Percentiles rank a stretch among this genome's conserved stretches.
phyloP scores from a whole-genome alignment of 208 protist species.

The Hexamita inflata region DNA sequence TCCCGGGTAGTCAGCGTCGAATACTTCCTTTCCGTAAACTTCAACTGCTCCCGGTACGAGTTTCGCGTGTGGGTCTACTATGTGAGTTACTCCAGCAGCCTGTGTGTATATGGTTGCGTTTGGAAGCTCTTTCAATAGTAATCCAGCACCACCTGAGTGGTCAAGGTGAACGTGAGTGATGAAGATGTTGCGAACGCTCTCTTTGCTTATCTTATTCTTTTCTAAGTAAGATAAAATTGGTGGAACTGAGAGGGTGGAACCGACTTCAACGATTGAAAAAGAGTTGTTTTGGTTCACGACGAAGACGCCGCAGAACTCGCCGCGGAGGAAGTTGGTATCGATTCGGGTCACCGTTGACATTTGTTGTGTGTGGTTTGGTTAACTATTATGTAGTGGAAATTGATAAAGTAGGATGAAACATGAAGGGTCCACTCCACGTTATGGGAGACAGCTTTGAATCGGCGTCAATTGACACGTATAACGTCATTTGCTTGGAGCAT shows the following conservation, averaged over 20 bases:
- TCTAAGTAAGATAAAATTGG: neutral
- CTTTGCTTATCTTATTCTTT: neutral
- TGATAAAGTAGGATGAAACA: no score
- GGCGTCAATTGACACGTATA: no score
- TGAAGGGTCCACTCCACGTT: no score
- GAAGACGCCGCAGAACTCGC: neutral
- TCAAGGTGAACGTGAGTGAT: conserved; percentile 26
- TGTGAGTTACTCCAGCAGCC: neutral
- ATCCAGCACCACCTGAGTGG: conserved; percentile 12
- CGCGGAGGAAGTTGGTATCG: conserved; percentile 4
- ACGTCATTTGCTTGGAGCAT: no score
- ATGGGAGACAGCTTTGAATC: no score
- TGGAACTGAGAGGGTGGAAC: conserved; percentile 15
- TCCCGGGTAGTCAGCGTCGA: neutral
- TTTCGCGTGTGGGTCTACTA: neutral
- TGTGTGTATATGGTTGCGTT: neutral
- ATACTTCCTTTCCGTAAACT: conserved; percentile 21
- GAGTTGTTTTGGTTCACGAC: neutral
- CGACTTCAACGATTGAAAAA: neutral
- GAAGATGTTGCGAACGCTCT: neutral
- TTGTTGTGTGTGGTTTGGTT: no score
- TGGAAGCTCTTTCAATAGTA: conserved; percentile 3
- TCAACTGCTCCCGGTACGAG: conserved; percentile 1
- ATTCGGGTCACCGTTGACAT: neutral
- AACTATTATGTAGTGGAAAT: no score